phyloP scores from a whole-genome alignment of 2,329 filamentous ascomycete genomes.

The Zelopaecilomyces penicillatus region DNA sequence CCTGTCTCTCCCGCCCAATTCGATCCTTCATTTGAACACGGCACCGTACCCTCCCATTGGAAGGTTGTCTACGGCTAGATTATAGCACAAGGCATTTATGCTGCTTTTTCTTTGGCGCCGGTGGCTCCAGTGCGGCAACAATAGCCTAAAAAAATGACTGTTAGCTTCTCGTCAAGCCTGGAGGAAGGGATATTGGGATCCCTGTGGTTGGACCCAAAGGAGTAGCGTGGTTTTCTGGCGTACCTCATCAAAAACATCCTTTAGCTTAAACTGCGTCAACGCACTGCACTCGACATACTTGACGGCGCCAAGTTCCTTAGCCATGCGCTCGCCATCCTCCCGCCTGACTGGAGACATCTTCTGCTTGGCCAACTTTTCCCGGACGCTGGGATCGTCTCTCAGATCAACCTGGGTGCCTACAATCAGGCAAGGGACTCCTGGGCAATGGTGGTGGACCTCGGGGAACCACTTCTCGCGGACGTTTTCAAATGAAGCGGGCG shows the following conservation, averaged over 20 bases:
- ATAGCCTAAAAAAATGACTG: slow-evolving; percentile 57
- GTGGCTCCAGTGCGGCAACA: slow-evolving; percentile 87
- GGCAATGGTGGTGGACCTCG: slow-evolving; percentile 97
- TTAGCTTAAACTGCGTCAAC: slow-evolving; percentile 94
- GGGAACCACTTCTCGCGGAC: slow-evolving; percentile 98
- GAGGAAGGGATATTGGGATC: too few species aligned
- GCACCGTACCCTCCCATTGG: too few species aligned
- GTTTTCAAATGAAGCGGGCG: slow-evolving; percentile 97
- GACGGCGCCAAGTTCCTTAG: slow-evolving; percentile 91
- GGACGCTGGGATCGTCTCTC: slow-evolving; percentile 76
- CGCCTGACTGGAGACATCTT: slow-evolving; percentile 90
- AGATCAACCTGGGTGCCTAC: slow-evolving; percentile 97
- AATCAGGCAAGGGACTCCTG: slow-evolving; percentile 93
- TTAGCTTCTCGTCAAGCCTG: background rate
- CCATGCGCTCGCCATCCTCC: slow-evolving; percentile 93
- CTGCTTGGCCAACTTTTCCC: slow-evolving; percentile 88
- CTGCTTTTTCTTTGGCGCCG: slow-evolving; percentile 67
- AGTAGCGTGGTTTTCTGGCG: slow-evolving; percentile 15
- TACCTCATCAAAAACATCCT: slow-evolving; percentile 99
- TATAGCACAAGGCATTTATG: slow-evolving; percentile 65
- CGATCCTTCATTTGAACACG: slow-evolving; percentile 7
- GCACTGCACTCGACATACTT: slow-evolving; percentile 99
- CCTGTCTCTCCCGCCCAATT: slow-evolving; percentile 6
- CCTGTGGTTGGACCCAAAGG: background rate
- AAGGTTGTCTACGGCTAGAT: slow-evolving; percentile 5